Conservation (phyloP, 768 basidiomycete genomes). For the Suillus paluster region DNA sequence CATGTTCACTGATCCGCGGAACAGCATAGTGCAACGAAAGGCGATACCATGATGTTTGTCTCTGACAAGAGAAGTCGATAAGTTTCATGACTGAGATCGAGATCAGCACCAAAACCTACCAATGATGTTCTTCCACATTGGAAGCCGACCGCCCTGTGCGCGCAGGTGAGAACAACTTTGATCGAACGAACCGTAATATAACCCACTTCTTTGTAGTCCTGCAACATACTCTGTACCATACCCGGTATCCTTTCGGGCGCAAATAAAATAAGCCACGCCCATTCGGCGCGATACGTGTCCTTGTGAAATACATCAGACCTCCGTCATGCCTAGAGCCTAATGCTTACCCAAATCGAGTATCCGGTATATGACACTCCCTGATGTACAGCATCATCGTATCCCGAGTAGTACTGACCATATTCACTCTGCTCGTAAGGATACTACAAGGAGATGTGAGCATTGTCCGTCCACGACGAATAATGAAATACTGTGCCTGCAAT, state of each 20-base stretch:
- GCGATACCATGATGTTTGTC: slow-evolving; percentile 78
- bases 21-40: neutral
- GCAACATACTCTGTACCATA: slow-evolving; percentile 81
- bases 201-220: slow-evolving; percentile 69
- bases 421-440: slow-evolving; percentile 82
- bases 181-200: neutral
- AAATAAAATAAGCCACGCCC: slow-evolving; percentile 79
- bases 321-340: neutral
- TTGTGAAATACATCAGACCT: slow-evolving; percentile 27
- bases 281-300: slow-evolving; percentile 81
- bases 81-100: slow-evolving; percentile 4
- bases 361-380: slow-evolving; percentile 75
- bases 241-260: slow-evolving; percentile 77
- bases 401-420: slow-evolving; percentile 72
- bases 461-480: neutral
- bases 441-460: slow-evolving; percentile 37
- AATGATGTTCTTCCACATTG: slow-evolving; percentile 90
- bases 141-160: slow-evolving; percentile 73
- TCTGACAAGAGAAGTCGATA: slow-evolving; percentile 38
- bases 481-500: slow-evolving; percentile 47
- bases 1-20: neutral
- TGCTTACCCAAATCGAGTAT: slow-evolving; percentile 76
- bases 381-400: slow-evolving; percentile 70
- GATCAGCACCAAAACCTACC: slow-evolving; percentile 40
- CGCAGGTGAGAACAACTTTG: neutral